A percentile compares a stretch with the other conserved stretches of the same genome.
phyloP scores from a whole-genome alignment of 441 rosid genomes.

The Gossypium schwendimanii region DNA sequence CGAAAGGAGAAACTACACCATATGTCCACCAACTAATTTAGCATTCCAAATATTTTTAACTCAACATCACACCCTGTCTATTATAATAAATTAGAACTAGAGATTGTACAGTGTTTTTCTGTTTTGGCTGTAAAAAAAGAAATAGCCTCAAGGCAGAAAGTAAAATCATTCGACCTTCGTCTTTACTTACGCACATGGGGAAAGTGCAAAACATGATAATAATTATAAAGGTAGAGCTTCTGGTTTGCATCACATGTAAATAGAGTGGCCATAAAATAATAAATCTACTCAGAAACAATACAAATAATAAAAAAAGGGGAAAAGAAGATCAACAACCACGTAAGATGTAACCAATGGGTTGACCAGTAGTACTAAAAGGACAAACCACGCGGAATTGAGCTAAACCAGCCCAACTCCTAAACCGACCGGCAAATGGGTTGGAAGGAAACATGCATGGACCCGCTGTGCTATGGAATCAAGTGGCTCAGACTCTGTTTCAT shows the following conservation, averaged over 20 bases:
- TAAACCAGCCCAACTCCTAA: neutral
- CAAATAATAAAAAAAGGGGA: neutral
- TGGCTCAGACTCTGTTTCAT: conserved; percentile 19
- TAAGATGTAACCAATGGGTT: conserved; percentile 10
- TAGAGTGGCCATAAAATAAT: too few species aligned
- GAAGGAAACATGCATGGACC: conserved; percentile 27
- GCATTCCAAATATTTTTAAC: too few species aligned
- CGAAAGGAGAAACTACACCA: neutral
- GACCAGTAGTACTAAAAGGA: conserved; percentile 14
- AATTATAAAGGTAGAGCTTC: too few species aligned
- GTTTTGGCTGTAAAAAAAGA: too few species aligned
- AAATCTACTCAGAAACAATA: neutral
- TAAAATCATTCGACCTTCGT: too few species aligned
- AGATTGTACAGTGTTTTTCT: too few species aligned
- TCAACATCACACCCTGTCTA: too few species aligned
- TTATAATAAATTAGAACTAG: too few species aligned
- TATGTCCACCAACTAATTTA: neutral
- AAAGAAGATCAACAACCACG: conserved; percentile 3
- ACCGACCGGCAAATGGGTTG: conserved; percentile 32
- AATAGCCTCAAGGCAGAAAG: too few species aligned
- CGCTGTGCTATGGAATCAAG: conserved; percentile 13
- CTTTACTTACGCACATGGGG: too few species aligned
- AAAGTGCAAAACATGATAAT: too few species aligned
- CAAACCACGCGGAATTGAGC: conserved; percentile 23
- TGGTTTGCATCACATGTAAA: too few species aligned